phyloP scores from a whole-genome alignment of 2,329 filamentous ascomycete species.

The Plenodomus biglobosus region DNA sequence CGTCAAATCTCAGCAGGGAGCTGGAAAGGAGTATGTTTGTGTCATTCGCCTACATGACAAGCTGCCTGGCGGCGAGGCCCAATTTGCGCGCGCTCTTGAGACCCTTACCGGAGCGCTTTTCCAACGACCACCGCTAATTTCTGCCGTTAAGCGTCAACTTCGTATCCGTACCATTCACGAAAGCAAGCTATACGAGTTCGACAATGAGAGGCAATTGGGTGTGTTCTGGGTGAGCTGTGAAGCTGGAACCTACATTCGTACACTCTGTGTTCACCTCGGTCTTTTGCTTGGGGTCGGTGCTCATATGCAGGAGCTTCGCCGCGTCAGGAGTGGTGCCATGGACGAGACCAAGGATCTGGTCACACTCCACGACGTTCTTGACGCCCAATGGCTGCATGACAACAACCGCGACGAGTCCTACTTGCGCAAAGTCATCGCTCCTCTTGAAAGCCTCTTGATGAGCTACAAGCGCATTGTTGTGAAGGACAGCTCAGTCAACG shows the following conservation, averaged over 20 bases:
- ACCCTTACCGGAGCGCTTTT: slow-evolving; percentile 95
- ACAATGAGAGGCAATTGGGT: slow-evolving; percentile 95
- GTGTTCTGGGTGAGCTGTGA: slow-evolving; percentile 99
- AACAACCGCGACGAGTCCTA: slow-evolving; percentile 94
- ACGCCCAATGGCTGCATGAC: slow-evolving; percentile 95
- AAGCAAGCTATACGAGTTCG: slow-evolving; percentile 92
- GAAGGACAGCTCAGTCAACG: slow-evolving; percentile 95
- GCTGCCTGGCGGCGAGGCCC: slow-evolving; percentile 86
- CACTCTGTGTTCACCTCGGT: slow-evolving; percentile 91
- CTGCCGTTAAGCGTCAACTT: slow-evolving; percentile 96
- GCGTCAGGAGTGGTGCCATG: slow-evolving; percentile 94
- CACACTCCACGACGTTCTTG: slow-evolving; percentile 91
- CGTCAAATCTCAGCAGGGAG: slow-evolving; percentile 98
- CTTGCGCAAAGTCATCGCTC: slow-evolving; percentile 85
- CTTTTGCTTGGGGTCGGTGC: slow-evolving; percentile 78
- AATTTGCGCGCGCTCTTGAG: slow-evolving; percentile 91
- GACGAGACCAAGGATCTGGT: slow-evolving; percentile 86
- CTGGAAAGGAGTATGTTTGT: slow-evolving; percentile 98
- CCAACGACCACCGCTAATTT: slow-evolving; percentile 95
- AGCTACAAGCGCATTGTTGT: slow-evolving; percentile 97
- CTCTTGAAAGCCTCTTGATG: slow-evolving; percentile 87
- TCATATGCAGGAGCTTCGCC: slow-evolving; percentile 96
- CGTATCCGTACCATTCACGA: slow-evolving; percentile 98
- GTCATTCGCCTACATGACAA: slow-evolving; percentile 95
- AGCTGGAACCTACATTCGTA: slow-evolving; percentile 98